Percentiles rank a stretch among this genome's conserved stretches.
phyloP scores from a whole-genome alignment of 2,329 filamentous ascomycete genomes.

The Colletotrichum tamarilloi region DNA sequence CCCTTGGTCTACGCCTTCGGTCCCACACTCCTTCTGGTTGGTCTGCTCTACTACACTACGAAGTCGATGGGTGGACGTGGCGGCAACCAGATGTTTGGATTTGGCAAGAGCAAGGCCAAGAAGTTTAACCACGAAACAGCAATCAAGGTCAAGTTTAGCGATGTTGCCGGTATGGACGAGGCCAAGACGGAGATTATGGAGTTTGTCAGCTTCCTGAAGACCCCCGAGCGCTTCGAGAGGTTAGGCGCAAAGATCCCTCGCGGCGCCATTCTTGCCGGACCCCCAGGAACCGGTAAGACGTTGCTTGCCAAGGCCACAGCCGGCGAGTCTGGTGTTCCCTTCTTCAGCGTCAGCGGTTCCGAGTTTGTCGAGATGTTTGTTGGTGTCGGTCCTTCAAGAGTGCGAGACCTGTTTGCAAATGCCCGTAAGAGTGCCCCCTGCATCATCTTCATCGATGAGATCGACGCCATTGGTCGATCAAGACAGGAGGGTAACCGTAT shows the following conservation, averaged over 20 bases:
- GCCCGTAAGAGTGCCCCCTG: constrained; percentile 96
- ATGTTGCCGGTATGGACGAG: constrained; percentile 98
- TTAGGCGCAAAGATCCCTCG: constrained; percentile 98
- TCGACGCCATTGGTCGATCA: constrained; percentile 95
- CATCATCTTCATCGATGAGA: constrained; percentile 99
- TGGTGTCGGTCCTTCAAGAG: constrained; percentile 94
- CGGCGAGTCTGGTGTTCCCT: constrained; percentile 95
- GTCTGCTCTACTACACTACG: constrained; percentile 82
- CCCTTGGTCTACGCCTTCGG: constrained; percentile 82
- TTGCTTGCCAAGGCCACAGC: constrained; percentile 96
- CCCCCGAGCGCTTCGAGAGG: constrained; percentile 90
- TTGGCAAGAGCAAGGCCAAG: constrained; percentile 95
- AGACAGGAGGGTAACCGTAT: constrained; percentile 78
- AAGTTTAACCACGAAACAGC: constrained; percentile 97
- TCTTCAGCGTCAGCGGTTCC: constrained; percentile 98
- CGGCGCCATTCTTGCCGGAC: constrained; percentile 96
- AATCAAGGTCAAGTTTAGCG: constrained; percentile 95
- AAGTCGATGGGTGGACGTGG: constrained; percentile 77
- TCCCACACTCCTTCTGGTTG: constrained; percentile 88
- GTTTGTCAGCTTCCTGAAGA: constrained; percentile 96
- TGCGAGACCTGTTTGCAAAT: constrained; percentile 93
- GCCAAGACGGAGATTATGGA: constrained; percentile 99
- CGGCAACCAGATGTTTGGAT: constrained; percentile 89
- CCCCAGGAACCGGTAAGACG: constrained; percentile 98
- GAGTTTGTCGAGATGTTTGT: constrained; percentile 99